Conservation (phyloP, 306 rosid species). For the Fragaria ananassa region DNA sequence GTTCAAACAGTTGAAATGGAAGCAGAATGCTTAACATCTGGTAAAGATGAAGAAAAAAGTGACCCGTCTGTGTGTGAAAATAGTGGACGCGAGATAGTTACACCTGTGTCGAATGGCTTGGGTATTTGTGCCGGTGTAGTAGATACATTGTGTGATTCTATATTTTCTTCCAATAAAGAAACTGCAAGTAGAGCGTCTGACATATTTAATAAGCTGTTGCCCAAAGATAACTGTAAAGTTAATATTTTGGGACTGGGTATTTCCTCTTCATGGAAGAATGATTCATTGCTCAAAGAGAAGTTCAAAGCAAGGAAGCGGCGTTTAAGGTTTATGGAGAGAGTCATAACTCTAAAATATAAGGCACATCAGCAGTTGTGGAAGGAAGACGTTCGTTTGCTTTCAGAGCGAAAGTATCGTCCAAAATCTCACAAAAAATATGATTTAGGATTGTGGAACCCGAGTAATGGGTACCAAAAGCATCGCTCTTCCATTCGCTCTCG, state of each 20-base stretch:
- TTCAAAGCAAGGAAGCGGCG: conserved; percentile 50
- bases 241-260: conserved; percentile 28
- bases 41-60: conserved; percentile 34
- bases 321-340: conserved; percentile 75
- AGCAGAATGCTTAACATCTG: conserved; percentile 28
- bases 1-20: conserved; percentile 27
- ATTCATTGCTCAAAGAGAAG: conserved; percentile 43
- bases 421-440: conserved; percentile 74
- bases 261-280: conserved; percentile 24
- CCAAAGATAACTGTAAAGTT: conserved; percentile 28
- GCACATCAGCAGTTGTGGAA: conserved; percentile 79
- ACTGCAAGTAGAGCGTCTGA: conserved; percentile 42
- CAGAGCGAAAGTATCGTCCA: conserved; percentile 58
- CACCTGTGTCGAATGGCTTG: conserved; percentile 19
- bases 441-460: conserved; percentile 48
- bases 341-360: conserved; percentile 66
- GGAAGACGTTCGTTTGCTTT: conserved; percentile 65
- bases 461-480: conserved; percentile 61
- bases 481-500: conserved; percentile 71
- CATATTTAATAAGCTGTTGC: conserved; percentile 47
- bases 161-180: conserved; percentile 65
- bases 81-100: conserved; percentile 26
- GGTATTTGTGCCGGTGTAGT: conserved; percentile 20
- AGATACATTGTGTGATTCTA: conserved; percentile 31
- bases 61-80: conserved; percentile 36